Evolutionary conservation across 176 grass and related monocot species (phyloP), one percentile per base, ranked within the genome.

Genomic region (Typha latifolia): DNA sequence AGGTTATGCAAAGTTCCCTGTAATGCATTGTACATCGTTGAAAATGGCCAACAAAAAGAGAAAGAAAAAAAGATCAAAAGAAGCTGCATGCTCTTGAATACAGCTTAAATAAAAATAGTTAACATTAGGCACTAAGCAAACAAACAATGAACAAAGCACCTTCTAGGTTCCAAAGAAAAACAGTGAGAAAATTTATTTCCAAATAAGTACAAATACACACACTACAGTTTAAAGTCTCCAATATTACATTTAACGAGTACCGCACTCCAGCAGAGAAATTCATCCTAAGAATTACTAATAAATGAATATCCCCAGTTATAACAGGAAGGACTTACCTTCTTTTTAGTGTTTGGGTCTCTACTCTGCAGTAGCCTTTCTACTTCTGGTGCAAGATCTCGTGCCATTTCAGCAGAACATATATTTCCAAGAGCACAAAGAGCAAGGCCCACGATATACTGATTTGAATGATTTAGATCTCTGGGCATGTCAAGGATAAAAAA

Each of bases 391-490:
- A 99, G 79, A 80, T 99, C 95, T 0, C 95, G 86, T 0, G 89
- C 95, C 95, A 99, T 99, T 87, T 99, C 95, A 57, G 95, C 86
- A 9, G 95, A 99, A 78, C 95, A 99, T 74, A 99, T 99, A 73
- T 99, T 99, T 55, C 95, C 95, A 32, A 99, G 77, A 66, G 95
- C 95, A 53, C 95, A 99, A 74, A 99, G 86, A 2, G 89, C 95
- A 62, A 99, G 95, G 21, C 95, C 95, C 67, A 94, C 89, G 24
- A 99, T 94, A 78, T 93, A 99, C 74, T 99, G 89, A 81, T 90
- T 99, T 57, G 95, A 93, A 61, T 99, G 95, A 76, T 94, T 94
- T 70, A 99, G 83, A 99, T 99, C 95, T 99, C 95, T 99, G 79
- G 67, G 74, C 80, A 71, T 68, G 70, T 90, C 65, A 84, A 82